Percentiles rank a stretch among this genome's conserved stretches.
These are phyloP conservation scores for Sporothrix variecibatus DNA, from an alignment of 2,329 filamentous ascomycete species.

Conservation along the genomic window DNA sequence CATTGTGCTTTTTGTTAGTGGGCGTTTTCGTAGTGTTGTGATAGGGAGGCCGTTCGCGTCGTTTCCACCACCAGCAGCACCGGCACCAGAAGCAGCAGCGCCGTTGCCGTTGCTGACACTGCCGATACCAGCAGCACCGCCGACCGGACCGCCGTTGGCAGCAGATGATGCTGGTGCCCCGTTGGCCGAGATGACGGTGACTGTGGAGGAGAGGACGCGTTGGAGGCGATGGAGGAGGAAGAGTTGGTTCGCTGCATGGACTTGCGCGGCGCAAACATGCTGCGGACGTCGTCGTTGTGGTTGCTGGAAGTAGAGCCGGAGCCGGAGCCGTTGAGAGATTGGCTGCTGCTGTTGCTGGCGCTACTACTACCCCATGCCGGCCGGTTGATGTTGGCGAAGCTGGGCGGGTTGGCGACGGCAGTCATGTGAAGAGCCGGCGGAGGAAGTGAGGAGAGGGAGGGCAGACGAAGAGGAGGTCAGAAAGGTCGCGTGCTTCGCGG, in stretches of 20 bases:
- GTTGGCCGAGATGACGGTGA: conserved; percentile 62
- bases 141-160: conserved; percentile 45
- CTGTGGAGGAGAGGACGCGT: conserved; percentile 61
- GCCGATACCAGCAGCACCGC: conserved; percentile 35
- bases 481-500: conserved; percentile 8
- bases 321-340: conserved; percentile 61
- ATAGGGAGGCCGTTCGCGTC: conserved; percentile 56
- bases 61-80: conserved; percentile 36
- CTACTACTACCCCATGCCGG: conserved; percentile 65
- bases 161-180: conserved; percentile 40
- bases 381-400: conserved; percentile 63
- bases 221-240: conserved; percentile 79
- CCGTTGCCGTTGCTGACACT: background rate
- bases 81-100: conserved; percentile 28
- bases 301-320: conserved; percentile 32
- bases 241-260: conserved; percentile 84
- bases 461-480: conserved; percentile 9
- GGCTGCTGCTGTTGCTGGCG: conserved; percentile 46
- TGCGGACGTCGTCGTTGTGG: conserved; percentile 72
- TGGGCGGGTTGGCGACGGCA: conserved; percentile 66
- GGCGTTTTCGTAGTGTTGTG: conserved; percentile 53
- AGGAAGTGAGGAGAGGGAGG: conserved; percentile 24
- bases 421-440: conserved; percentile 55
- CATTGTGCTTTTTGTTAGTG: conserved; percentile 52
- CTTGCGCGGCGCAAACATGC: conserved; percentile 90